Base-by-base conservation (phyloP, 2,329 filamentous ascomycete genomes). In the Pleurostoma richardsiae region DNA sequence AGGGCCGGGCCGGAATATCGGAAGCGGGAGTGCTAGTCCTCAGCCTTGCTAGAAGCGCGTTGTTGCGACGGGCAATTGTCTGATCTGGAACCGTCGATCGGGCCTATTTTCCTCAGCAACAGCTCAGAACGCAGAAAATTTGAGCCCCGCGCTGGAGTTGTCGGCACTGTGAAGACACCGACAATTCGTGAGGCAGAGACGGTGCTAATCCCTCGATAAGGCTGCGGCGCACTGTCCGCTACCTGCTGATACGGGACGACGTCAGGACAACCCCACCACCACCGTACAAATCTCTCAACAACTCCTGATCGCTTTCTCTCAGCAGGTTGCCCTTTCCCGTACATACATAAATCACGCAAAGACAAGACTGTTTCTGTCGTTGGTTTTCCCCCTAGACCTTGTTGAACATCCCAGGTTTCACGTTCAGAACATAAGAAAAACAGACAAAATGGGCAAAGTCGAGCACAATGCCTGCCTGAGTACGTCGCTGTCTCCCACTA, bases 401-500 rank as follows among this genome's bases (percentile, higher is more conserved):
- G 19, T 19, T 19, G 19, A 19, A 19, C 19, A 19, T 19, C 19
- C 19, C 19, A 19, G 19, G 19, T 19, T 19, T 19, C 19, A 19
- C 19, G 19, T 19, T 19, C 19, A 19, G 19, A 19, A 19, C 19
- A 19, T 19, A 19, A 19, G 19, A 19, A 19, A 19, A 45, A 30
- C 44, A 49, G 47, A 56, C 63, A 66, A 58, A 59, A 78, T 77
- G 73, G 69, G 74, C 64, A 73, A 72, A 59, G 73, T 76, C 59
- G 74, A 77, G 54, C 77, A 81, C 46, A 81, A 81, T 65, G 78
- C 77, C 59, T 81, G 78, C 68, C 73, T 82, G 64, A 81, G 76
- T 80, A 79, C 65, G 77, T 79, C 66, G 53, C 53, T 59, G 60
- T 57, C 54, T 55, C 56, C 53, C 43, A 44, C 49, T 39, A 46